These are phyloP conservation scores for Chrysosporium keratinophilum DNA, from an alignment of 2,329 filamentous ascomycete species.

Conservation along the genomic window DNA sequence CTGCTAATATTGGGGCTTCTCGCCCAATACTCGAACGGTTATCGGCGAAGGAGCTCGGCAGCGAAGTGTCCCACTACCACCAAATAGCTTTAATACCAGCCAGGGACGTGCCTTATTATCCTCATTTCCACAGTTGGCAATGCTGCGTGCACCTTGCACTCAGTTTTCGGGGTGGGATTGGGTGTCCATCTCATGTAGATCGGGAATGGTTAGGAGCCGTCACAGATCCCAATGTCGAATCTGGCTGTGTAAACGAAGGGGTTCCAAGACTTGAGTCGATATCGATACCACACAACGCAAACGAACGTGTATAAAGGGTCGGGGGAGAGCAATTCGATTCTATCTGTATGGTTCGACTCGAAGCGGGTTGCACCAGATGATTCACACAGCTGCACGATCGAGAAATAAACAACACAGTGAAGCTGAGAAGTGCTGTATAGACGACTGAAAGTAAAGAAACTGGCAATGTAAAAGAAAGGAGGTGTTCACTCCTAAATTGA, in stretches of 20 bases:
- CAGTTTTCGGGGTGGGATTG: slow-evolving; percentile 4
- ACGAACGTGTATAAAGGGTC: background rate
- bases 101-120: slow-evolving; percentile 4
- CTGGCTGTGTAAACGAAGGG: background rate
- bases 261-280: background rate
- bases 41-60: background rate
- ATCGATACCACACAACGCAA: background rate
- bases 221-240: slow-evolving; percentile 5
- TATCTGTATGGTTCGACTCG: no score
- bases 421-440: background rate
- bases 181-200: slow-evolving; percentile 5
- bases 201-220: background rate
- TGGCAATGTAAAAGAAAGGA: background rate
- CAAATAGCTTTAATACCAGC: background rate
- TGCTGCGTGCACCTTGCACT: slow-evolving; percentile 7
- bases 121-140: slow-evolving; percentile 8
- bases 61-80: background rate
- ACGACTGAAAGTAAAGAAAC: background rate
- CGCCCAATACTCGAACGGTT: background rate
- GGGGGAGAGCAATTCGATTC: background rate
- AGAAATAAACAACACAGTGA: background rate
- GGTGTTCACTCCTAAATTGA: background rate
- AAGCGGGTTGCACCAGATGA: no score
- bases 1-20: background rate
- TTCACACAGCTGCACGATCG: background rate